Base-by-base conservation (phyloP, 768 basidiomycete genomes). In the Russula olivacea region DNA sequence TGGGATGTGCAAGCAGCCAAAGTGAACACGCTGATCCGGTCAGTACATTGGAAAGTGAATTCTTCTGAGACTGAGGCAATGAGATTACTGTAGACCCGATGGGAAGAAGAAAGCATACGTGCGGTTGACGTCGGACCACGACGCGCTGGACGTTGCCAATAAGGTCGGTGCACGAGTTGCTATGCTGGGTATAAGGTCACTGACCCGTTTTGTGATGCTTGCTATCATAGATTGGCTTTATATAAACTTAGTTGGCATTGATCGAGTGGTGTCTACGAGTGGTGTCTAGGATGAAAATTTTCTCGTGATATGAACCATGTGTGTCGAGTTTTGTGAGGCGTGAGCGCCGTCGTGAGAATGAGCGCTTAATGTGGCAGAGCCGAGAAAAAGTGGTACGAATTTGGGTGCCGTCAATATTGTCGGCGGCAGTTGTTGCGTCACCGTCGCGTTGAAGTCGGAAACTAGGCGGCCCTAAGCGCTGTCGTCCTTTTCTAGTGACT, bases 41-140 rank as follows among this genome's bases (percentile, higher is more conserved):
- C 61, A 68, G 86, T 75, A 2, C 7, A 32, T 15, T 17, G 21
- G 23, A 10, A 50, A n/a, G 30, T 51, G 41, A 28, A 32, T 19
- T 2, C 8, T 49, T 11, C 48, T 25, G 25, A 49, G 25, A 4
- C 48, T 25, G 25, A 49, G 25, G 14, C 14, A 68, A 38, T 2
- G 12, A 43, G n/a, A 21, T 47, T 25, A n/a, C n/a, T n/a, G n/a
- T n/a, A 94, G 91, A 75, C 97, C 96, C 58, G 97, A 98, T 72
- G 96, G 96, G 56, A 93, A 89, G 86, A 99, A 99, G 83, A 98
- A 98, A 88, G 97, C 97, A 48, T 99, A 97, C 74, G 95, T 98
- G 50, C 87, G 95, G 55, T 79, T 98, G 74, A 91, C 93, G 23
- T 76, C 93, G n/a, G 94, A 97, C 79, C 89, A 94, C 75, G 95